Evolutionary conservation across 2,329 filamentous ascomycete species (phyloP).

Genomic region (Epichloe bromicola): DNA sequence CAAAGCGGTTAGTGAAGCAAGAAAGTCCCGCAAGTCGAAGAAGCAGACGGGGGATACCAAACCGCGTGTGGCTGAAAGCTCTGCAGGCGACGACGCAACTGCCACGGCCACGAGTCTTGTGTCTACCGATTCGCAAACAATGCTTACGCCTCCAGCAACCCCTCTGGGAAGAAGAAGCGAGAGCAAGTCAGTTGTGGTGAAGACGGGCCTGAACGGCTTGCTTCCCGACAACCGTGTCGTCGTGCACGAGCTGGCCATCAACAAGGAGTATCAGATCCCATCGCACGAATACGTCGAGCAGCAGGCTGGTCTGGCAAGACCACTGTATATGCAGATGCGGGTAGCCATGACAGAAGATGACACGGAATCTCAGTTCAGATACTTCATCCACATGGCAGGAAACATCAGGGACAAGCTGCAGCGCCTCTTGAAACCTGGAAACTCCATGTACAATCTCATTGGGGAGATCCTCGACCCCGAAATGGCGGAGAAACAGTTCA

Average conservation of each 20-base stretch:
- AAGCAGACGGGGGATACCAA: conserved; percentile 59
- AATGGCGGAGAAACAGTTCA: conserved; percentile 55
- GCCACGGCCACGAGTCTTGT: conserved; percentile 24
- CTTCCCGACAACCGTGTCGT: conserved; percentile 63
- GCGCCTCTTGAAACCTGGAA: conserved; percentile 55
- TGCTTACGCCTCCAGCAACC: conserved; percentile 38
- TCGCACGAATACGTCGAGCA: conserved; percentile 45
- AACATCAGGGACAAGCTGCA: conserved; percentile 61
- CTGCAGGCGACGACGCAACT: conserved; percentile 21
- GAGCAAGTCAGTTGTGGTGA: conserved; percentile 22
- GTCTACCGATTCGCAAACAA: conserved; percentile 32
- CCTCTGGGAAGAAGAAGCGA: conserved; percentile 24
- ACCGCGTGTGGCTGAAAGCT: conserved; percentile 48
- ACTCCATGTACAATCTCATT: conserved; percentile 62
- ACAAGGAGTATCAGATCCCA: conserved; percentile 64
- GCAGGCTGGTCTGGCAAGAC: conserved; percentile 34
- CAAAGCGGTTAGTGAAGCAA: conserved; percentile 59
- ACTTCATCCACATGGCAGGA: conserved; percentile 58
- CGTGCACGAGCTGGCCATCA: conserved; percentile 68
- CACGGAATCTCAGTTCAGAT: conserved; percentile 49
- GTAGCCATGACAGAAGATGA: conserved; percentile 54
- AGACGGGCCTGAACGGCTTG: conserved; percentile 34
- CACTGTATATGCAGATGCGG: conserved; percentile 43
- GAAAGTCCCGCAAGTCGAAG: conserved; percentile 50
- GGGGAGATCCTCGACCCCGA: conserved; percentile 64